A percentile compares a stretch with the other conserved stretches of the same genome.
phyloP scores from a whole-genome alignment of 495 filamentous ascomycete genomes.

The Parathielavia appendiculata region DNA sequence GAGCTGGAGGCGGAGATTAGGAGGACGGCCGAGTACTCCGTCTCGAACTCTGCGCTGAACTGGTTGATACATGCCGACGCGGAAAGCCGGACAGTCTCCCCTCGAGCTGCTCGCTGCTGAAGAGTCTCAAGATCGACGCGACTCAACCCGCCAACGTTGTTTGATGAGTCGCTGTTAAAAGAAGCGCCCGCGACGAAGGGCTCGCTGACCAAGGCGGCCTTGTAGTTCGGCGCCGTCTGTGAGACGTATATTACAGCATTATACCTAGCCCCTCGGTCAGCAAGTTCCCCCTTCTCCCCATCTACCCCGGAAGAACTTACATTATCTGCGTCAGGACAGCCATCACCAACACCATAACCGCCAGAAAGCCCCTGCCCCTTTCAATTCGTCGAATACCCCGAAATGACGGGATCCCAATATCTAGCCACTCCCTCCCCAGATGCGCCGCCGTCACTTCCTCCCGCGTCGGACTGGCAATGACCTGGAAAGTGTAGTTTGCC shows the following conservation, averaged over 20 bases:
- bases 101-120: slow-evolving; percentile 28
- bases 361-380: slow-evolving; percentile 34
- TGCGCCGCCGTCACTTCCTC: slow-evolving; percentile 49
- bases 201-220: slow-evolving; percentile 35
- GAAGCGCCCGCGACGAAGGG: slow-evolving; percentile 35
- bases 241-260: slow-evolving; percentile 44
- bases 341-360: slow-evolving; percentile 32
- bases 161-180: slow-evolving; percentile 33
- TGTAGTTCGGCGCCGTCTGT: slow-evolving; percentile 31
- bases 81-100: slow-evolving; percentile 27
- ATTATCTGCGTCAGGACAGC: slow-evolving; percentile 42
- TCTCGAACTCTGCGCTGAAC: slow-evolving; percentile 30
- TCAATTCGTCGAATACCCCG: slow-evolving; percentile 44
- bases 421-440: slow-evolving; percentile 42
- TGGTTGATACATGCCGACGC: slow-evolving; percentile 27
- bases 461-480: slow-evolving; percentile 49
- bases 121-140: slow-evolving; percentile 33
- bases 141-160: slow-evolving; percentile 31
- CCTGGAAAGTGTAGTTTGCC: slow-evolving; percentile 47
- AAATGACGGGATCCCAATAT: slow-evolving; percentile 50
- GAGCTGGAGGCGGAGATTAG: slow-evolving; percentile 31
- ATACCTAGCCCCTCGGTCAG: slow-evolving; percentile 33
- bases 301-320: slow-evolving; percentile 24
- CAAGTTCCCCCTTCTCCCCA: not conserved
- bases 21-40: slow-evolving; percentile 32